Evolutionary conservation across 164 flowering plant species (phyloP), one percentile per base, ranked within the genome.

Genomic region (Vitis labrusca): DNA sequence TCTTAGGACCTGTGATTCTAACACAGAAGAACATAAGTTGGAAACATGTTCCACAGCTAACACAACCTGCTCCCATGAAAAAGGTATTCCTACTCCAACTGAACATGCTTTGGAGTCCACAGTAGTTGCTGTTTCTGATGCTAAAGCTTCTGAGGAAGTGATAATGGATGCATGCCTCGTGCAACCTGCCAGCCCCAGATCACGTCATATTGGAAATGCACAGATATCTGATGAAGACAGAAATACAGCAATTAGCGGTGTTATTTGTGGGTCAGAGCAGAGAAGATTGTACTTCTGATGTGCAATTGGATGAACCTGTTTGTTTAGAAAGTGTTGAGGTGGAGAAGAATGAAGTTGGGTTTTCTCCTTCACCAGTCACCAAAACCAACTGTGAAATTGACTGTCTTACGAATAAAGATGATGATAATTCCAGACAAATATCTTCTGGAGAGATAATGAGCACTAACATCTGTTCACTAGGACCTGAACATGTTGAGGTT

Each of bases 391-490:
- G 59, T 67, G 63, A 59, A 60, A 3, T 10, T 60, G 64, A 62
- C 16, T 52, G 54, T 15, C 4, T 52, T 49, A 5, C 14, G 0
- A 17, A 47, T 61, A 17, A 50, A 50, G 60, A 48, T 48, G 12
- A 11, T 44, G 59, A 68, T 37, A 76, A 55, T 53, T 51, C 65
- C 62, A 44, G 17, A n/a, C 48, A 5, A 60, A 50, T 15, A 50
- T 65, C 66, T 72, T 73, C 70, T 58, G 55, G 62, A 48, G 50
- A 75, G 32, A 17, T 32, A 27, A 23, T 56, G 32, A 59, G 56
- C 50, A 15, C 49, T 0, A 49, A 59, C 44, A 63, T 48, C 9
- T 71, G 61, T 73, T 23, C 63, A 27, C 17, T 10, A 10, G 60
- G 6, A 9, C 60, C n/a, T 54, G 52, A 59, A n/a, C 5, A 11